Base-by-base conservation (phyloP, 2,329 filamentous ascomycete genomes). In the Fusarium algeriense region DNA sequence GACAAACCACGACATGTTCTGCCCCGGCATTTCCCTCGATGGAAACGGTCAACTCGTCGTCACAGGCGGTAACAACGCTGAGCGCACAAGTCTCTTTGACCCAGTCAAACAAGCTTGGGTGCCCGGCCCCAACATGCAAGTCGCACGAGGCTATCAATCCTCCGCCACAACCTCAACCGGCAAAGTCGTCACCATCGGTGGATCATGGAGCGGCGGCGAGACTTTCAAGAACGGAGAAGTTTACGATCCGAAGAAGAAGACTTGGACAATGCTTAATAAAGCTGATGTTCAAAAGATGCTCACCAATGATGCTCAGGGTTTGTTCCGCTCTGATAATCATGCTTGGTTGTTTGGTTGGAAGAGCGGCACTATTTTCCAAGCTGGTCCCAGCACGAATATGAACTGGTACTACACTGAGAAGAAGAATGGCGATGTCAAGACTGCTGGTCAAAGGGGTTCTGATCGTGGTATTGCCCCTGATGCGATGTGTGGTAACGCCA, bases 1-100 rank as follows among this genome's bases (percentile, higher is more conserved):
- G 67, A 88, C 84, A 1, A 73, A 81, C 11, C 85, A 88, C 70
- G 85, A 88, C 72, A 88, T 88, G 86, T 88, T 88, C 71, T 89
- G 87, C 70, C 87, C 88, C 0, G 88, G 87, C 1, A 85, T 88
- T 38, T 85, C 83, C 1, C 77, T 85, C 7, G 84, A 86, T 56
- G 82, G 81, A 13, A 79, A 83, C 7, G 88, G 87, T 1, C 79
- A 82, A 11, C 81, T 88, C 19, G 74, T 89, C 2, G 83, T 90
- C 2, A 86, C 84, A 1, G 88, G 89, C 5, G 89, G 89, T 2
- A 83, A 83, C 43, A 82, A 84, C 60, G 83, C 84, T 5, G 76
- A 80, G 7, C 82, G 82, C 35, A 87, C 85, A 5, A 87, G 84
- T 62, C 80, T 87, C n/a, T 87, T 84, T 70, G 75, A 84, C 55